Base-by-base conservation (phyloP, 768 basidiomycete species). In the Coprinellus aureogranulatus region DNA sequence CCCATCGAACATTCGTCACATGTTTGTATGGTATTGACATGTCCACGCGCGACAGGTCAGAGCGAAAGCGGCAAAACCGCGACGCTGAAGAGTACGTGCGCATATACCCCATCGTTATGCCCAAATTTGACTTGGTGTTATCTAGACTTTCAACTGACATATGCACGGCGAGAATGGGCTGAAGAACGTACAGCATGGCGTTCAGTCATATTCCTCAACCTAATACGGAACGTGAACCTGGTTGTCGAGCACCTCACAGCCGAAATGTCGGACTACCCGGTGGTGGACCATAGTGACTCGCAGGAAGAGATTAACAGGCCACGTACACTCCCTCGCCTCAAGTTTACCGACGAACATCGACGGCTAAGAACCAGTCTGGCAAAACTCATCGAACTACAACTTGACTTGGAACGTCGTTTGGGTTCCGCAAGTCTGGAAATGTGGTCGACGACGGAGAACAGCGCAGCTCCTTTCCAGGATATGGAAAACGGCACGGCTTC, bases 51-150 rank as follows among this genome's bases (percentile, higher is more conserved):
- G 62, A 5, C 57, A 80, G 81, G 82, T 18, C 87, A 88, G 69
- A 87, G 85, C 59, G 88, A 89, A 74, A 88, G 86, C 64, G 89
- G 86, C 30, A 92, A 92, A 70, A 89, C 88, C 0, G 88, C 89
- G 26, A 90, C 89, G 0, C 66, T 92, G 54, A 92, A 92, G 72
- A 91, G 89, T 90, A 62, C 28, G 54, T 53, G 55, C 54, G 26
- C 37, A 34, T 2, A 4, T 23, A 20, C 30, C 14, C 49, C 37
- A 39, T 9, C 37, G n/a, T 39, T 9, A 20, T 2, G n/a, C 20
- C 44, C n/a, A 42, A 20, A 31, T 20, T 40, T 59, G 46, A 56
- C 55, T 66, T 20, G 58, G 63, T 34, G 59, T 18, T 23, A 52
- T 41, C 9, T 56, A 84, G 85, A 90, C 67, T 92, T 91, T 64